Evolutionary conservation across 352 stramenopile genomes (phyloP), one percentile per base, ranked within the genome.

Genomic region (Globisporangium uncinulatum): DNA sequence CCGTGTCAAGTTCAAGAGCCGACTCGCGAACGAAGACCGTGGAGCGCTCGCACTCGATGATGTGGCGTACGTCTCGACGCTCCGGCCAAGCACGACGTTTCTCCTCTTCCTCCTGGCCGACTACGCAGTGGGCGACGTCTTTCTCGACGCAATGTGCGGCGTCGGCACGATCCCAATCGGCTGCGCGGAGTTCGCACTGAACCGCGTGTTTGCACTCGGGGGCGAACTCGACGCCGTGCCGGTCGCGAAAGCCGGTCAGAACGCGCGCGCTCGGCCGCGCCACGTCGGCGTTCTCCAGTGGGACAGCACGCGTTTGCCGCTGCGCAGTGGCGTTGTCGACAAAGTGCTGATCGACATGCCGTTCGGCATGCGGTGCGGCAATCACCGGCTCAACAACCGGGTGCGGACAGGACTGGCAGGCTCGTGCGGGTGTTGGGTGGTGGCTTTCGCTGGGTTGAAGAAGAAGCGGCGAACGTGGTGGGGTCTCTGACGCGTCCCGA

Each of bases 101-200:
- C 60, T 91, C n/a, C 83, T 93, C 70, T 65, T 89, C 34, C 73
- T 85, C 50, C 67, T 93, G 17, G 80, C 74, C 0, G 31, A 83
- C 39, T 82, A 77, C 52, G 53, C 74, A 11, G 53, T 63, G 7
- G 83, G 83, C n/a, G 80, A 93, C 37, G 47, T 91, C 6, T 57
- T 89, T n/a, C 56, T 89, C 19, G 83, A 93, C 54, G 86, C 80
- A 10, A 93, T 93, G 83, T 93, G 83, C 36, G 83, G 83, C 34
- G 79, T 93, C 13, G 83, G 83, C 2, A 91, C 83, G 21, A 83
- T 93, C 43, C 83, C 83, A 8, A 78, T 89, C 41, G 90, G 75
- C 60, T 63, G 65, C 10, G 68, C 74, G 11, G 64, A 75, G 21
- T 80, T 84, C 56, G 69, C 74, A 6, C 61, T 71, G 2, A 74